These are phyloP conservation scores for Elsinoe arachidis DNA, from an alignment of 2,329 filamentous ascomycete genomes.

Conservation along the genomic window DNA sequence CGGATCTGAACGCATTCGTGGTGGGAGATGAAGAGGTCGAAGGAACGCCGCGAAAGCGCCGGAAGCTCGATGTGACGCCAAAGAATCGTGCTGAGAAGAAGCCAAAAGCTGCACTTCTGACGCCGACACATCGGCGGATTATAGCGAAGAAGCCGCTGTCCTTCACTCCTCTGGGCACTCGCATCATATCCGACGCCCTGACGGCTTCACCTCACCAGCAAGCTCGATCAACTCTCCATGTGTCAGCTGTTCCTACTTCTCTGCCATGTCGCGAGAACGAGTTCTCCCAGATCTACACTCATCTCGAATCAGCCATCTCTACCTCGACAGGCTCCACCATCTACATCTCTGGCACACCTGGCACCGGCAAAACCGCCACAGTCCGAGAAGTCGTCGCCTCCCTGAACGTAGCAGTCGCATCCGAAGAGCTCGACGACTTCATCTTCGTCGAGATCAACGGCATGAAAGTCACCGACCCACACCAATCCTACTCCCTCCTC, in stretches of 20 bases:
- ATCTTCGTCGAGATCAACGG: conserved; percentile 99
- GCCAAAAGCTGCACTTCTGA: conserved; percentile 36
- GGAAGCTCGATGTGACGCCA: conserved; percentile 42
- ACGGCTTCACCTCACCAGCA: conserved; percentile 84
- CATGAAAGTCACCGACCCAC: conserved; percentile 98
- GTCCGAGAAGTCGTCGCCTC: conserved; percentile 89
- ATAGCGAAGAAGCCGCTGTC: conserved; percentile 81
- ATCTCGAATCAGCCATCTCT: conserved; percentile 87
- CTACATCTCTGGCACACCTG: conserved; percentile 97
- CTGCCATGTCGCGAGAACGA: conserved; percentile 88
- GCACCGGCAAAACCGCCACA: conserved; percentile 94
- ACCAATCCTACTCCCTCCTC: conserved; percentile 87
- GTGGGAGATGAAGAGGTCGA: conserved; percentile 31
- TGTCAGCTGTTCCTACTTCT: conserved; percentile 81
- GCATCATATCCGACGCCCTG: conserved; percentile 64
- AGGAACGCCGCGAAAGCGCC: conserved; percentile 37
- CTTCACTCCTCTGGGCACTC: conserved; percentile 89
- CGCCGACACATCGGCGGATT: conserved; percentile 59
- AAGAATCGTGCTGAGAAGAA: conserved; percentile 20
- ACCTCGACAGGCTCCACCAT: conserved; percentile 93
- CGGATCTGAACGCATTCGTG: conserved; percentile 39
- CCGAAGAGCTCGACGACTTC: conserved; percentile 93
- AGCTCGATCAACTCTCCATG: conserved; percentile 80
- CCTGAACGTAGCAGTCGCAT: conserved; percentile 75
- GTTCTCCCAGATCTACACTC: conserved; percentile 84